Base-by-base conservation (phyloP, 306 rosid species). In the Quercus glauca region DNA sequence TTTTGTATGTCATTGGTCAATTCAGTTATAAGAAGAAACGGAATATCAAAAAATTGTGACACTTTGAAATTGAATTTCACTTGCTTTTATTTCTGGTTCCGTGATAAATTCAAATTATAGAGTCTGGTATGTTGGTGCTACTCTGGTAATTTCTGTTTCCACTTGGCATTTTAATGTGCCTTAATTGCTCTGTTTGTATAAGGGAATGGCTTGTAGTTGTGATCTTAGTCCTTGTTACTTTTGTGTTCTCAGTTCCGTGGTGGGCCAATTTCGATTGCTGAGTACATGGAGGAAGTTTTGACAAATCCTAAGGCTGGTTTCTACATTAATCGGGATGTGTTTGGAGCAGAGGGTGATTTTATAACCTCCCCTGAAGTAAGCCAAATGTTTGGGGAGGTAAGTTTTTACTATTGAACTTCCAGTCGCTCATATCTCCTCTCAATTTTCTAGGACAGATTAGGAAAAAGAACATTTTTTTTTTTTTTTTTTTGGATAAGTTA, bases 361-460 rank as follows among this genome's bases (percentile, higher is more conserved):
- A 89, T 95, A 69, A 95, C 97, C 52, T 95, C 99, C 53, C 99
- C 99, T 78, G 98, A 95, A 91, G 99, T 93, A 3, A 91, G 94
- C 91, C 99, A 95, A 81, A 95, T 95, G 98, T 95, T 91, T 86
- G 98, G 99, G 33, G 98, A 93, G 92, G 92, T 89, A 57, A 81
- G 68, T 78, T 73, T 18, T 55, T 57, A 15, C 75, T 68, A 12
- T 19, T 35, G 23, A 49, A 14, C 56, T 78, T 61, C 78, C 7
- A 33, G 7, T 61, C 23, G 7, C 13, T 41, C 43, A 18, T 37
- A 17, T 60, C 2, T 71, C 17, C 9, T 58, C 43, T 14, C 23
- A 20, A 43, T 63, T 57, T 63, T 33, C 26, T 3, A 10, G 51
- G 72, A 67, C 72, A 19, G 7, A 77, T 57, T 68, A 11, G 55